Evolutionary conservation across 148 eudicot genomes (phyloP).

Genomic region (Persicaria tinctoria): DNA sequence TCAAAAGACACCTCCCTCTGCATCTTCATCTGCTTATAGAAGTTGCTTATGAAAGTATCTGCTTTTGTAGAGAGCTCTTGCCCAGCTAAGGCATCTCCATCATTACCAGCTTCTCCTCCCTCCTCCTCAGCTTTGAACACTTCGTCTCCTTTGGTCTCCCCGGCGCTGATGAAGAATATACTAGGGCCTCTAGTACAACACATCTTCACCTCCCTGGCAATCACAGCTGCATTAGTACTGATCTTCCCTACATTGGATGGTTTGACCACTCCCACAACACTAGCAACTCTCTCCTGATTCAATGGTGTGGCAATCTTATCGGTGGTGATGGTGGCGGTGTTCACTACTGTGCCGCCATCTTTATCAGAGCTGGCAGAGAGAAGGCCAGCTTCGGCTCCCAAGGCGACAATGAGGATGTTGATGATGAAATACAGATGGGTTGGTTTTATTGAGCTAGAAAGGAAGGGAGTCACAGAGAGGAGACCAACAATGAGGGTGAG

Average conservation of each 20-base stretch:
- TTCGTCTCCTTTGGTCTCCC: not conserved
- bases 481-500: conserved; percentile 14
- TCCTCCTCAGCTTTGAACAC: not conserved
- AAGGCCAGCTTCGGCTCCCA: conserved; percentile 11
- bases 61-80: conserved; percentile 12
- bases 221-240: not conserved
- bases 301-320: not conserved
- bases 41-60: conserved; percentile 3
- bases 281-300: no score
- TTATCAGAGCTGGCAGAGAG: not conserved
- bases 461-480: conserved; percentile 6
- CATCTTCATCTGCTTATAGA: conserved; percentile 13
- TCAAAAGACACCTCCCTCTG: conserved; percentile 1
- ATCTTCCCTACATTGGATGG: not conserved
- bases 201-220: not conserved
- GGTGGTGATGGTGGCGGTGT: not conserved
- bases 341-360: no score
- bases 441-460: not conserved
- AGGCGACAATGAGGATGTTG: not conserved
- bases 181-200: not conserved
- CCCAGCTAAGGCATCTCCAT: not conserved
- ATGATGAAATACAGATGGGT: not conserved
- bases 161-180: not conserved
- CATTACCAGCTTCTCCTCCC: not conserved
- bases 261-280: not conserved